Base-by-base conservation (phyloP, 805 yeast species). In the Ogataea glucozyma region DNA sequence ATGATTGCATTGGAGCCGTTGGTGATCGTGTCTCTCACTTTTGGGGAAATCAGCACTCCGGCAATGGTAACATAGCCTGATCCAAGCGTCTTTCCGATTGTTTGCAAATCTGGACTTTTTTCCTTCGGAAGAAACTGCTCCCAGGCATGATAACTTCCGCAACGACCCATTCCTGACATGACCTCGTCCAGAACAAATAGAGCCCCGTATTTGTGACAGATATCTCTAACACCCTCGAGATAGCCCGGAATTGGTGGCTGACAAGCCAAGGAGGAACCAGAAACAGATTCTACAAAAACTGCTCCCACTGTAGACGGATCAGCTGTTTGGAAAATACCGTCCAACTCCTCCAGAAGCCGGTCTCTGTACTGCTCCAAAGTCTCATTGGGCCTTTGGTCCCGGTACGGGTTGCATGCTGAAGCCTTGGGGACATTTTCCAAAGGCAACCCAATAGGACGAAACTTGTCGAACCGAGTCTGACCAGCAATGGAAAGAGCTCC, bases 151-250 rank as follows among this genome's bases (percentile, higher is more conserved):
- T 67, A 65, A 16, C 65, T 64, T 34, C 79, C 79, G 46, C 68
- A 60, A 54, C 81, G 67, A 23, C 79, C 79, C 31, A 73, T 67
- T 20, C 81, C 81, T 51, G 76, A 73, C 79, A 75, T 73, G 26
- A 75, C 76, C 58, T 76, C 81, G 47, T 76, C 81, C 34, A 72
- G 61, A 56, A 72, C 63, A 46, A 75, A 61, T 27, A 74, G 56
- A 23, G 71, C 65, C 27, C 72, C 79, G 54, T 74, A 75, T 54
- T 75, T 75, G 58, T 72, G 71, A 55, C 79, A 73, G 31, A 76
- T 53, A 30, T 60, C 66, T 38, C 75, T 58, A 22, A 69, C 57
- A 7, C 73, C 77, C 36, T 66, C 69, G 40, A 71, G 60, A 52
- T 73, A 73, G 11, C 73, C 72, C 46, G 66, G 65, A 35, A 70